Evolutionary conservation across 768 basidiomycete species (phyloP).

Genomic region (Steccherinum ochraceum): DNA sequence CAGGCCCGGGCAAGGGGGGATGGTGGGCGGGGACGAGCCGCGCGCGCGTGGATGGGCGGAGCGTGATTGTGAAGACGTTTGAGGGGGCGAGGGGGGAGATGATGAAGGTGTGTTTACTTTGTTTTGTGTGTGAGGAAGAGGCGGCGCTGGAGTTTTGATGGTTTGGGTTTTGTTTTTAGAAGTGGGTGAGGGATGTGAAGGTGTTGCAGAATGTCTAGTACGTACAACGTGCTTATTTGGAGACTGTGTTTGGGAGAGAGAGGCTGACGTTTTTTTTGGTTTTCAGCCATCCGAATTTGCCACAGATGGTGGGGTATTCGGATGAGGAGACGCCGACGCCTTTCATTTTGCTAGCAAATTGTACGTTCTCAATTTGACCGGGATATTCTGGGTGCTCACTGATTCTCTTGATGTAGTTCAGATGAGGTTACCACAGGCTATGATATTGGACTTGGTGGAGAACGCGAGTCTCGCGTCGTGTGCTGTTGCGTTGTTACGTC

Average conservation of each 20-base stretch:
- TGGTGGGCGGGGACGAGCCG: slow-evolving; percentile 44
- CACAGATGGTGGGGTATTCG: slow-evolving; percentile 48
- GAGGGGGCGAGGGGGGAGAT: slow-evolving; percentile 29
- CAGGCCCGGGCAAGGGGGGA: too few species aligned
- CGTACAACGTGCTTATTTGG: slow-evolving; percentile 16
- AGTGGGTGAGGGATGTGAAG: slow-evolving; percentile 46
- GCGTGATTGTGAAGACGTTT: slow-evolving; percentile 38
- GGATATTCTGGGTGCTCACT: neutral
- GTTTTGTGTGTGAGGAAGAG: too few species aligned
- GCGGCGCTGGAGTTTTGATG: too few species aligned
- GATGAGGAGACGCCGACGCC: slow-evolving; percentile 37
- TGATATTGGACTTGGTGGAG: slow-evolving; percentile 30
- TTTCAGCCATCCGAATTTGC: slow-evolving; percentile 43
- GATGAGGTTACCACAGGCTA: slow-evolving; percentile 34
- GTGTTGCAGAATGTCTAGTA: slow-evolving; percentile 44
- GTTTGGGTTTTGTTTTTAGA: too few species aligned
- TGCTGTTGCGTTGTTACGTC: slow-evolving; percentile 27
- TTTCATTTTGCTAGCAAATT: slow-evolving; percentile 46
- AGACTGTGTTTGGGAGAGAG: neutral
- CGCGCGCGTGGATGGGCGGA: slow-evolving; percentile 34
- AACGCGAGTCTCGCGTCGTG: slow-evolving; percentile 32
- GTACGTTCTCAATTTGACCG: slow-evolving; percentile 25
- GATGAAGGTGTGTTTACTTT: slow-evolving; percentile 21
- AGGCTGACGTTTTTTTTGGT: neutral
- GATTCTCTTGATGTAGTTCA: slow-evolving; percentile 31